These are phyloP conservation scores for Fusarium albosuccineum DNA, from an alignment of 2,329 filamentous ascomycete species.

Conservation along the genomic window DNA sequence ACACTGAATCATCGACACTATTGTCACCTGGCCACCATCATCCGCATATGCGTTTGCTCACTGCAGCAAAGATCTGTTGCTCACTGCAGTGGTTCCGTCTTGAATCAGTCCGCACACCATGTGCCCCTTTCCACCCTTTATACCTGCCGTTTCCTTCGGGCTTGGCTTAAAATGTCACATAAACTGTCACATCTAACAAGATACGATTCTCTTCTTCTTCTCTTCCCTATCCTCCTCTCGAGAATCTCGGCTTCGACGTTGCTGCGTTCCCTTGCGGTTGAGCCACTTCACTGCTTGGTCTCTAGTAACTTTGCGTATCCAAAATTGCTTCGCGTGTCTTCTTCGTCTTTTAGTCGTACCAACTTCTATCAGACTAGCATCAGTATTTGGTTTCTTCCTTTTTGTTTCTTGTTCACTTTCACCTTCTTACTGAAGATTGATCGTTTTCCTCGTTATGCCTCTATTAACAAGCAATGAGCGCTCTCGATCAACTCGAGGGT, in stretches of 20 bases:
- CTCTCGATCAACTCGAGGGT: background rate
- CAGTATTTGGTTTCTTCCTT: no score
- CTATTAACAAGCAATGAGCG: no score
- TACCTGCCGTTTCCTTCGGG: background rate
- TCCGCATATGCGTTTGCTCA: background rate
- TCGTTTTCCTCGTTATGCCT: no score
- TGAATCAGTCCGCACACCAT: background rate
- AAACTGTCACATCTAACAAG: background rate
- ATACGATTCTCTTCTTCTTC: background rate
- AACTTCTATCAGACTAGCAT: no score
- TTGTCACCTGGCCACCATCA: background rate
- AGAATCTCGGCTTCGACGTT: background rate
- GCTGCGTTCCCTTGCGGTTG: no score
- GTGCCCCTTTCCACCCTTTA: background rate
- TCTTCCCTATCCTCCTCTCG: background rate
- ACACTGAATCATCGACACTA: background rate
- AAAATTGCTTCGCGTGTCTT: no score
- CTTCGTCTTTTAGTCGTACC: no score
- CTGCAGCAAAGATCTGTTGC: background rate
- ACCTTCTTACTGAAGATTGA: no score
- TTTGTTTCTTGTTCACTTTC: no score
- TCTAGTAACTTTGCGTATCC: background rate
- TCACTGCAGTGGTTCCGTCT: conserved; percentile 18
- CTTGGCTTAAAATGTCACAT: conserved; percentile 1
- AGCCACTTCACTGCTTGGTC: no score